These are phyloP conservation scores for Sporothrix mexicana DNA, from an alignment of 2,329 filamentous ascomycete species.

Conservation along the genomic window DNA sequence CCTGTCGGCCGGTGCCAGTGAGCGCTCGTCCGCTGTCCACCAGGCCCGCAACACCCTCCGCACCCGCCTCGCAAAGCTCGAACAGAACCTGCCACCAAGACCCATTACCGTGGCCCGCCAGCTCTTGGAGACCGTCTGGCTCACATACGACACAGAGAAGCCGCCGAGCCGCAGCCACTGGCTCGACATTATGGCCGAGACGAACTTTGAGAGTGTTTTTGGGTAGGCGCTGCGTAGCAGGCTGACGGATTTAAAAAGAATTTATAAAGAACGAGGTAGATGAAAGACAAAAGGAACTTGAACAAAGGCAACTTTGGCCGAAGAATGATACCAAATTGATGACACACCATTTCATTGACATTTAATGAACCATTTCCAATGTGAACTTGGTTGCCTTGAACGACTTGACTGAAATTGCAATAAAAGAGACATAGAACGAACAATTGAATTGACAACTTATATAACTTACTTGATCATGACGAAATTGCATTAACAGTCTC, in stretches of 20 bases:
- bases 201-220: conserved; percentile 35
- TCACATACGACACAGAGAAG: conserved; percentile 47
- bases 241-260: too few species aligned
- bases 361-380: too few species aligned
- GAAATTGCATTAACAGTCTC: background rate
- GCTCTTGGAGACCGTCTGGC: conserved; percentile 49
- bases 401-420: background rate
- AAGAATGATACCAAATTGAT: too few species aligned
- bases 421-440: background rate
- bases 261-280: too few species aligned
- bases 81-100: conserved; percentile 48
- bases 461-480: too few species aligned
- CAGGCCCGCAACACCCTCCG: conserved; percentile 46
- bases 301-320: too few species aligned
- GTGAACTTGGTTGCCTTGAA: too few species aligned
- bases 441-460: too few species aligned
- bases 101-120: conserved; percentile 48
- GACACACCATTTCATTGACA: too few species aligned
- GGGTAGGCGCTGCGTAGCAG: conserved; percentile 19
- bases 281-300: too few species aligned
- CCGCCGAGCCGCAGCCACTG: conserved; percentile 36
- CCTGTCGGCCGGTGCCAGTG: background rate
- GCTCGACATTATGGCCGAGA: conserved; percentile 37
- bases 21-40: background rate
- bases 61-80: conserved; percentile 46